Percentiles rank a stretch among this genome's conserved stretches.
Conservation (phyloP, 768 basidiomycete species). For the Leccinum olivaceopallidum region DNA sequence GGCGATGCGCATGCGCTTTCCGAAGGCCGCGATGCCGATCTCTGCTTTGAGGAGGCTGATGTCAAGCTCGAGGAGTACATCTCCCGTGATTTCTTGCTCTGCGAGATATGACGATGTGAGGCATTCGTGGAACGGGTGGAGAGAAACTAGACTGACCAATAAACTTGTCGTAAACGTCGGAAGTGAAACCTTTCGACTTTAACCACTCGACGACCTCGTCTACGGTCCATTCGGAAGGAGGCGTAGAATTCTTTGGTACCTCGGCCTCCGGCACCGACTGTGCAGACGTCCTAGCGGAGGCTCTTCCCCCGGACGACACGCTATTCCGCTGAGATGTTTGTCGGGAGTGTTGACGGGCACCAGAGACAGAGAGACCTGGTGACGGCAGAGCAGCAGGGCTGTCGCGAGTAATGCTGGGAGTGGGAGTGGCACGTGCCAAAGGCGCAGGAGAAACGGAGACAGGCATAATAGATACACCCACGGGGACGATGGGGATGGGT, state of each 20-base stretch:
- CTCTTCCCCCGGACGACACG: slow-evolving; percentile 28
- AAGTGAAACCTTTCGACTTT: slow-evolving; percentile 79
- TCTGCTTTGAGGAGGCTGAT: slow-evolving; percentile 88
- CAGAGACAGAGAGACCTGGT: slow-evolving; percentile 28
- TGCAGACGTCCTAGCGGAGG: slow-evolving; percentile 25
- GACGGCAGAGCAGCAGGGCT: slow-evolving; percentile 33
- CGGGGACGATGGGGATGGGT: slow-evolving; percentile 26
- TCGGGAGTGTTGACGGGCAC: slow-evolving; percentile 26
- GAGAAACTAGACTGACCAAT: slow-evolving; percentile 55
- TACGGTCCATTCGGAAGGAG: slow-evolving; percentile 79
- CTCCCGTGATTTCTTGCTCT: slow-evolving; percentile 99
- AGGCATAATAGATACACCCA: slow-evolving; percentile 22
- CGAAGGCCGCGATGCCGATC: slow-evolving; percentile 91
- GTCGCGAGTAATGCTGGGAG: slow-evolving; percentile 27
- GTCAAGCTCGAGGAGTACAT: slow-evolving; percentile 94
- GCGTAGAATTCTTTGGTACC: slow-evolving; percentile 34
- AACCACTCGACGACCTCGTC: slow-evolving; percentile 92
- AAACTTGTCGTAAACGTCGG: slow-evolving; percentile 82
- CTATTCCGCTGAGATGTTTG: slow-evolving; percentile 46
- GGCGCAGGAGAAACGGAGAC: slow-evolving; percentile 25
- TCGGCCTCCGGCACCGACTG: slow-evolving; percentile 23
- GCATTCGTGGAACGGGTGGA: not conserved
- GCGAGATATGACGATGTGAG: slow-evolving; percentile 9
- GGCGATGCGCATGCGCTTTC: slow-evolving; percentile 90
- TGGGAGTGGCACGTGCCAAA: slow-evolving; percentile 21